These are phyloP conservation scores for Colletotrichum orchidophilum DNA, from an alignment of 2,329 filamentous ascomycete genomes.

Conservation along the genomic window DNA sequence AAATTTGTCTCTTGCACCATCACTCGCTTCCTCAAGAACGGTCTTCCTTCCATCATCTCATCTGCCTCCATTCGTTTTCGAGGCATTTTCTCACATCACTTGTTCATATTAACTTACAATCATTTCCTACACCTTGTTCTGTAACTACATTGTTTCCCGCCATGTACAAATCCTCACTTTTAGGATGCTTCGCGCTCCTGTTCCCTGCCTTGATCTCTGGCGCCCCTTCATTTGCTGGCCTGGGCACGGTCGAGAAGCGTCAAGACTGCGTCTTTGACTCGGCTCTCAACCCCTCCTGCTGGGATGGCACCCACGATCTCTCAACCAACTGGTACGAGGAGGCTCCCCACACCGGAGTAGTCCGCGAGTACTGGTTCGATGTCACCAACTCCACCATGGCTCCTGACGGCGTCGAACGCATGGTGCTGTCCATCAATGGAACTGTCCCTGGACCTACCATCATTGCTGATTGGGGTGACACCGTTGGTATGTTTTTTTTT, in stretches of 20 bases:
- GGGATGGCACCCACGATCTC: slow-evolving; percentile 30
- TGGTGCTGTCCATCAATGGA: slow-evolving; percentile 61
- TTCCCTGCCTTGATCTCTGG: slow-evolving; percentile 21
- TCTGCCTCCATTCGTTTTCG: slow-evolving; percentile 18
- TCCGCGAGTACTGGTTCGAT: slow-evolving; percentile 58
- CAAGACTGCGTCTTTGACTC: slow-evolving; percentile 32
- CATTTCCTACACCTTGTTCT: slow-evolving; percentile 18
- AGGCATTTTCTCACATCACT: neutral
- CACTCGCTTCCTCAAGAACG: slow-evolving; percentile 22
- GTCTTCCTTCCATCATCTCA: slow-evolving; percentile 6
- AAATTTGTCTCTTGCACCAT: neutral
- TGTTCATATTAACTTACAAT: slow-evolving; percentile 1
- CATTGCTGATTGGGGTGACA: slow-evolving; percentile 58
- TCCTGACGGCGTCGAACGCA: slow-evolving; percentile 56
- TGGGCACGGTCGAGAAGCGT: slow-evolving; percentile 20
- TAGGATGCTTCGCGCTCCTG: slow-evolving; percentile 29
- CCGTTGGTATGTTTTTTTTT: slow-evolving; percentile 28
- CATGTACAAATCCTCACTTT: slow-evolving; percentile 30
- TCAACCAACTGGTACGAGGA: slow-evolving; percentile 36
- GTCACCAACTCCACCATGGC: slow-evolving; percentile 49
- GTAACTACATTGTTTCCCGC: neutral
- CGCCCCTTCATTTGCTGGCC: slow-evolving; percentile 4
- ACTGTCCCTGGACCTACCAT: slow-evolving; percentile 69
- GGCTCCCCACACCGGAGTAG: slow-evolving; percentile 57
- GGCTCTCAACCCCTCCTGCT: slow-evolving; percentile 29